Evolutionary conservation across 495 filamentous ascomycete genomes (phyloP).

Genomic region (Apiosordaria backusii): DNA sequence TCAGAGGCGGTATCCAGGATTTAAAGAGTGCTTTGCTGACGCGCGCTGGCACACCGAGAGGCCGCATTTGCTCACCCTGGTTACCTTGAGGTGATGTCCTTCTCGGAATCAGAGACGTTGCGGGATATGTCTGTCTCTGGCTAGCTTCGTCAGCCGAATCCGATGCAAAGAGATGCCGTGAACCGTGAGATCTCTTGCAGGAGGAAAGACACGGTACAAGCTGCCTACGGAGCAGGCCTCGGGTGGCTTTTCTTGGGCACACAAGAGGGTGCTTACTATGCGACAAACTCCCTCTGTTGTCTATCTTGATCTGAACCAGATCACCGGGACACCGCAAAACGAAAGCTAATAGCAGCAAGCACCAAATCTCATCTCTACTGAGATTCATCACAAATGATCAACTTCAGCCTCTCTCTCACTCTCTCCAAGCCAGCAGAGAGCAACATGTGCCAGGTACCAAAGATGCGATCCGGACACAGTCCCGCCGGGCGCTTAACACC

Average conservation of each 20-base stretch:
- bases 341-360: not conserved
- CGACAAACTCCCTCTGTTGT: not conserved
- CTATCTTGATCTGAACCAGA: not conserved
- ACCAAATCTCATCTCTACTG: not conserved
- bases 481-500: constrained; percentile 1
- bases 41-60: constrained; percentile 1
- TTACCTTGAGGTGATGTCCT: not conserved
- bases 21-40: not conserved
- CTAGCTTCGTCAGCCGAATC: constrained; percentile 1
- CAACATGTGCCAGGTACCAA: not conserved
- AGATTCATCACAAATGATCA: no score
- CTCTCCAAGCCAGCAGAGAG: not conserved
- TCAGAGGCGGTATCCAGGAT: not conserved
- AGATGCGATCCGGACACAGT: not conserved
- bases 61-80: constrained; percentile 3
- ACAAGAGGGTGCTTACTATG: not conserved
- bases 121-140: not conserved
- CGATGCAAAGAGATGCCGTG: not conserved
- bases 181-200: not conserved
- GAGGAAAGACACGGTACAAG: not conserved
- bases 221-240: not conserved
- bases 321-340: not conserved
- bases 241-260: no score
- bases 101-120: not conserved
- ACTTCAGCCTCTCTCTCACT: not conserved